These are phyloP conservation scores for Solanum hybrid DNA, from an alignment of 305 asterid genomes.

Conservation along the genomic window DNA sequence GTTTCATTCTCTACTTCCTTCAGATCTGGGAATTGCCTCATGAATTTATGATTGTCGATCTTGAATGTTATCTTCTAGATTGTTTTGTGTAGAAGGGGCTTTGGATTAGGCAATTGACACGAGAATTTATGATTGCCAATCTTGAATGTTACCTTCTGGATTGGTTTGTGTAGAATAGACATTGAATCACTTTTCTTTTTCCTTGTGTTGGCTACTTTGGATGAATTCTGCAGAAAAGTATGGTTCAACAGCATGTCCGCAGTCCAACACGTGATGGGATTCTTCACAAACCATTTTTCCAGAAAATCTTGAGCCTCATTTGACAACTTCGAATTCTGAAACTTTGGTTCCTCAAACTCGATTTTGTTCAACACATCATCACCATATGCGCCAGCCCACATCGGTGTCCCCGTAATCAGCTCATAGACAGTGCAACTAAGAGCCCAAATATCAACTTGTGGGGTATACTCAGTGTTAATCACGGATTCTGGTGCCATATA, in stretches of 20 bases:
- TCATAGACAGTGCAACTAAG: constrained; percentile 23
- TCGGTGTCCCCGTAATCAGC: constrained; percentile 46
- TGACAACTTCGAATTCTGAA: constrained; percentile 29
- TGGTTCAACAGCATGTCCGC: constrained; percentile 52
- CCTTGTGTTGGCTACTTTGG: neutral
- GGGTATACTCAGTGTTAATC: too few relatives aligned
- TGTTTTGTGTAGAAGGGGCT: too few relatives aligned
- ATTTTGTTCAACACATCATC: constrained; percentile 28
- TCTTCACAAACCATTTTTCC: constrained; percentile 36
- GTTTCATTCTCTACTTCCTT: too few relatives aligned
- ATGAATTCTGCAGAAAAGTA: constrained; percentile 22
- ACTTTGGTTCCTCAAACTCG: constrained; percentile 34
- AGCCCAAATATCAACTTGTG: too few relatives aligned
- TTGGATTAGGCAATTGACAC: too few relatives aligned
- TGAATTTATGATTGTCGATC: too few relatives aligned
- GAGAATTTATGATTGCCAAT: neutral
- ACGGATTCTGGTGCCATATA: too few relatives aligned
- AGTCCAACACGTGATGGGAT: constrained; percentile 34
- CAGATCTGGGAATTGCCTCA: too few relatives aligned
- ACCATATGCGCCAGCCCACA: constrained; percentile 21
- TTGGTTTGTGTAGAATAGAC: neutral
- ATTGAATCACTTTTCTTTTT: neutral
- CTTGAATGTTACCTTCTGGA: neutral
- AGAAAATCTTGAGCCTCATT: constrained; percentile 28
- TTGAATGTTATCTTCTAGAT: too few relatives aligned